These are phyloP conservation scores for Selaginella moellendorffii DNA, from an alignment of 75 land plant species.

Conservation along the genomic window DNA sequence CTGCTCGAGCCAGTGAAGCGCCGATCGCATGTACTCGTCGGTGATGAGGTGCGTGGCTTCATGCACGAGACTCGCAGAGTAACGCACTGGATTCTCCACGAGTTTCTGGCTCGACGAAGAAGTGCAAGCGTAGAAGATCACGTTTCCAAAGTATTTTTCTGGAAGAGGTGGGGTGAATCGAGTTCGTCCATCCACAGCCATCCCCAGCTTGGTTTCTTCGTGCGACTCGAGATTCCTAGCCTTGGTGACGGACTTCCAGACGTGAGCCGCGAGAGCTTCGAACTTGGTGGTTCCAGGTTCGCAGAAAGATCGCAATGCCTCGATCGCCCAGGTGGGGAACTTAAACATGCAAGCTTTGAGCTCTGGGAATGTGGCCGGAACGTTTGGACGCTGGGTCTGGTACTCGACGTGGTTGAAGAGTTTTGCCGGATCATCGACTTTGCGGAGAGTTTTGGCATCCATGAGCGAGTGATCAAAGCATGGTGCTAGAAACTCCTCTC, in stretches of 20 bases:
- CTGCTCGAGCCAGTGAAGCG: not conserved
- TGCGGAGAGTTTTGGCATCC: too few species aligned
- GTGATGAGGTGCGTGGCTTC: not conserved
- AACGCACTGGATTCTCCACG: not conserved
- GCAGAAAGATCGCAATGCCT: not conserved
- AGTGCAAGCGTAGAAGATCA: constrained; percentile 1
- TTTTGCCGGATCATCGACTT: too few species aligned
- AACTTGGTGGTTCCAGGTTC: not conserved
- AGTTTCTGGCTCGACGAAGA: not conserved
- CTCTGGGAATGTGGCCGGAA: not conserved
- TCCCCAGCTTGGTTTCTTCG: not conserved
- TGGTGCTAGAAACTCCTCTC: too few species aligned
- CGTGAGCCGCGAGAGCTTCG: constrained; percentile 3
- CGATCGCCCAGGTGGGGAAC: not conserved
- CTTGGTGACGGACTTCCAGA: not conserved
- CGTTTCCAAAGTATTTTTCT: constrained; percentile 15
- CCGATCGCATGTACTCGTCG: constrained; percentile 9
- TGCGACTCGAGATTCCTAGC: not conserved
- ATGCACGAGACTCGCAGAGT: not conserved
- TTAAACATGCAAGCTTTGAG: not conserved
- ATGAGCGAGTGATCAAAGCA: too few species aligned
- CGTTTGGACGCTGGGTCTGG: not conserved
- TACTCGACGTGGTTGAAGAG: not conserved
- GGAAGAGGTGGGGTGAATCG: constrained; percentile 11
- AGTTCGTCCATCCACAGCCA: constrained; percentile 1